These are phyloP conservation scores for Sporothrix protearum DNA, from an alignment of 2,329 filamentous ascomycete genomes.

Conservation along the genomic window DNA sequence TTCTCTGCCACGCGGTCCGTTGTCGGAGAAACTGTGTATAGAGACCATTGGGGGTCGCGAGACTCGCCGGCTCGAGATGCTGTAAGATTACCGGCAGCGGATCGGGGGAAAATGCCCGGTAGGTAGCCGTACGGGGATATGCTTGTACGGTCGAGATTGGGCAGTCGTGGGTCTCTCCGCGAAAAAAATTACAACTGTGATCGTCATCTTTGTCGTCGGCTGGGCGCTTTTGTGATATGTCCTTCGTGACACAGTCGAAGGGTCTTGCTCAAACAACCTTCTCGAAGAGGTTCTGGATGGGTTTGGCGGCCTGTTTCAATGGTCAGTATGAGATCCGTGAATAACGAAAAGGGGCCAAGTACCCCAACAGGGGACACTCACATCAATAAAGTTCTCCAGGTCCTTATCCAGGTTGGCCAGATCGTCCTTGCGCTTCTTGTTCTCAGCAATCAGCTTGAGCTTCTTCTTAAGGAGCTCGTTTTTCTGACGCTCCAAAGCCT, in stretches of 20 bases:
- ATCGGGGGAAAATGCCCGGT: neutral
- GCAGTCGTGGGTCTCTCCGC: too few relatives aligned
- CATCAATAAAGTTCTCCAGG: slow-evolving; percentile 89
- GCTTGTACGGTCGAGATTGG: neutral
- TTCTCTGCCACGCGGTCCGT: neutral
- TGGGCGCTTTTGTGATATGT: neutral
- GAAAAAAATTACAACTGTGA: neutral
- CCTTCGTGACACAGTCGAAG: neutral
- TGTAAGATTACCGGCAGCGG: neutral
- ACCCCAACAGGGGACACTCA: slow-evolving; percentile 39
- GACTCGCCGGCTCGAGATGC: neutral
- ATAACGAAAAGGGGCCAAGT: neutral
- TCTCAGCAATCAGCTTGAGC: slow-evolving; percentile 62
- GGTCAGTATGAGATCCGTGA: neutral
- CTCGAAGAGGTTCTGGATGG: slow-evolving; percentile 81
- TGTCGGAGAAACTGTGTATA: neutral
- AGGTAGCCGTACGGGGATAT: neutral
- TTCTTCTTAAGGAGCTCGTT: slow-evolving; percentile 68
- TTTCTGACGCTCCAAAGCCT: slow-evolving; percentile 79
- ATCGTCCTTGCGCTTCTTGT: slow-evolving; percentile 91
- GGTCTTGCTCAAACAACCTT: slow-evolving; percentile 53
- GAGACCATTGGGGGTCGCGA: neutral
- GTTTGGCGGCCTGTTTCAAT: slow-evolving; percentile 67
- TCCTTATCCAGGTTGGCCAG: slow-evolving; percentile 87
- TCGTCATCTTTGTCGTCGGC: neutral